Evolutionary conservation across 805 yeast genomes (phyloP).

Genomic region (Myxozyma udenii): DNA sequence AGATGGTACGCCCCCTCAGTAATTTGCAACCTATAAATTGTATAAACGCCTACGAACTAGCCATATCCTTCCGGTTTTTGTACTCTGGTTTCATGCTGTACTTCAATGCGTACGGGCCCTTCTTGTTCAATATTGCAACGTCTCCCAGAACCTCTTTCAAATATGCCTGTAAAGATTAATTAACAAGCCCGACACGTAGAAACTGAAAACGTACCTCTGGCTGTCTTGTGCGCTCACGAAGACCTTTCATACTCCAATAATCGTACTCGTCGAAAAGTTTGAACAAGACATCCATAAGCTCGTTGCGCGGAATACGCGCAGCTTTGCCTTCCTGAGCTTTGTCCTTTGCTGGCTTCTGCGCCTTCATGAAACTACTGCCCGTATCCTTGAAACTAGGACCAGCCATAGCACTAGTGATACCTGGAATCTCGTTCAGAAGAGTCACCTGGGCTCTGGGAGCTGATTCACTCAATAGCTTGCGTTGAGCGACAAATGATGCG

Average conservation of each 20-base stretch:
- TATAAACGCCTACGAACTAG: too few relatives aligned
- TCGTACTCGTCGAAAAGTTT: conserved; percentile 89
- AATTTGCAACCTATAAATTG: too few relatives aligned
- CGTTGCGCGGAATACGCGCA: conserved; percentile 89
- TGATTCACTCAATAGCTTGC: conserved; percentile 45
- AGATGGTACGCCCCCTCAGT: too few relatives aligned
- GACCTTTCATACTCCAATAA: conserved; percentile 93
- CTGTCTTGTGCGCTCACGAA: conserved; percentile 89
- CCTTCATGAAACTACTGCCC: conserved; percentile 61
- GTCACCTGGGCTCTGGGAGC: conserved; percentile 61
- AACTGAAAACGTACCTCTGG: conserved; percentile 55
- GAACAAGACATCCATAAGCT: conserved; percentile 82
- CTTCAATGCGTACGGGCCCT: conserved; percentile 93
- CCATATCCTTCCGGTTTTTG: conserved; percentile 38
- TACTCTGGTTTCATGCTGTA: conserved; percentile 89
- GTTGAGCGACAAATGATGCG: conserved; percentile 55
- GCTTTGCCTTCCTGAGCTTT: conserved; percentile 70
- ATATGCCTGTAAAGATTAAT: conserved; percentile 46
- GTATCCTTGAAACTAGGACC: conserved; percentile 76
- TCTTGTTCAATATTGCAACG: conserved; percentile 83
- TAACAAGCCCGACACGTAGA: background rate
- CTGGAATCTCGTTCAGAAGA: conserved; percentile 74
- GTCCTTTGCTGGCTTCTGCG: conserved; percentile 38
- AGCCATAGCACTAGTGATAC: conserved; percentile 80
- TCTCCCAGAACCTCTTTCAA: conserved; percentile 86